phyloP scores from a whole-genome alignment of 1,139 yeast genomes.

The Spathaspora sp. region DNA sequence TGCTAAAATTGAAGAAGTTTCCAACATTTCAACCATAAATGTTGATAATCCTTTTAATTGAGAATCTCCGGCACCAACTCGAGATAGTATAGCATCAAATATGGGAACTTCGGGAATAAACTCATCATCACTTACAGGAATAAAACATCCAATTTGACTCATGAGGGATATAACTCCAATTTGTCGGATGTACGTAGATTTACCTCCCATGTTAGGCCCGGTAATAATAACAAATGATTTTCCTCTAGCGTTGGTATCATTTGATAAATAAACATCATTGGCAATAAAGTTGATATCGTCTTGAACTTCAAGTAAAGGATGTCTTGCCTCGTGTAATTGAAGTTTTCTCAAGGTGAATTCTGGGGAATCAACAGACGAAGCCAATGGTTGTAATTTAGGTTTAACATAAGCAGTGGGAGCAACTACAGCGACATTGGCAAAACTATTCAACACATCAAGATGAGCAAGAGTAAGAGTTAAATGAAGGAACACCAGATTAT shows the following conservation, averaged over 20 bases:
- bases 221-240: slow-evolving; percentile 82
- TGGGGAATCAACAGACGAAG: slow-evolving; percentile 19
- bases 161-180: slow-evolving; percentile 84
- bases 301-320: slow-evolving; percentile 91
- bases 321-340: slow-evolving; percentile 71
- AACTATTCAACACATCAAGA: slow-evolving; percentile 78
- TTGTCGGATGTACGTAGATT: slow-evolving; percentile 91
- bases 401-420: slow-evolving; percentile 82
- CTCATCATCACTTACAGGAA: slow-evolving; percentile 50
- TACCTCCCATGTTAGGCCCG: slow-evolving; percentile 99
- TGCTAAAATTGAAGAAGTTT: slow-evolving; percentile 86
- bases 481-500: slow-evolving; percentile 71
- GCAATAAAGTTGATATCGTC: slow-evolving; percentile 86
- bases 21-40: slow-evolving; percentile 97
- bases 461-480: slow-evolving; percentile 66
- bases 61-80: slow-evolving; percentile 99
- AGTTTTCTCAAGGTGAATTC: slow-evolving; percentile 50
- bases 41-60: slow-evolving; percentile 96
- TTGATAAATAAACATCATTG: slow-evolving; percentile 66
- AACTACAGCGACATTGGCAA: slow-evolving; percentile 81
- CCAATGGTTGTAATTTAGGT: slow-evolving; percentile 60
- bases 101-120: slow-evolving; percentile 71
- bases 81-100: slow-evolving; percentile 87
- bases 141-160: slow-evolving; percentile 92
- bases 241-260: slow-evolving; percentile 27